Evolutionary conservation across 73 alveolate species (phyloP).

Genomic region (Effrenium voratum): DNA sequence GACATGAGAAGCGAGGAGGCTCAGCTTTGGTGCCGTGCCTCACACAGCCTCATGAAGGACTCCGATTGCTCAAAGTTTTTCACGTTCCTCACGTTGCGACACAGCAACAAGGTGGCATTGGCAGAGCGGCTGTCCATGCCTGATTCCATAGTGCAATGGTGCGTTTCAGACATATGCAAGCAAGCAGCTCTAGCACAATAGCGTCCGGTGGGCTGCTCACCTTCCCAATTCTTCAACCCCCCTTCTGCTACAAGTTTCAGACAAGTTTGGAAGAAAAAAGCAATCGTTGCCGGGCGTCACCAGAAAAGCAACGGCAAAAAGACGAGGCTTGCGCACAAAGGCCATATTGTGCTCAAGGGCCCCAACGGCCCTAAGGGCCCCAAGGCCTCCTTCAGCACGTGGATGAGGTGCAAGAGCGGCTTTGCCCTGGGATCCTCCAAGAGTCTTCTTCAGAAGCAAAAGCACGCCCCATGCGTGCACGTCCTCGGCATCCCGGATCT

Average conservation of each 20-base stretch:
- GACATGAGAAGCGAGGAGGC: background rate
- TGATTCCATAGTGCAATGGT: background rate
- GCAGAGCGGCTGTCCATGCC: background rate
- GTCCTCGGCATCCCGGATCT: constrained; percentile 83
- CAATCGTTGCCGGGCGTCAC: background rate
- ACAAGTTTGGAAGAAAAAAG: background rate
- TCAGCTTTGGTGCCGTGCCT: background rate
- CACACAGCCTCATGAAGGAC: constrained; percentile 59
- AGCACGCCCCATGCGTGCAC: background rate
- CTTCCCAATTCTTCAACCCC: too few species aligned
- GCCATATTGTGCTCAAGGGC: background rate
- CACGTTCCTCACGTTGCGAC: constrained; percentile 21
- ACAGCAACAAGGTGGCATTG: background rate
- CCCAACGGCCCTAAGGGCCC: background rate
- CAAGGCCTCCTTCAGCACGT: constrained; percentile 51
- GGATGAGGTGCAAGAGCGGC: constrained; percentile 67
- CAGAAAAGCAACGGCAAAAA: background rate
- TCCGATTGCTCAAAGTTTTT: constrained; percentile 66
- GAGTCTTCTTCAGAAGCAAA: background rate
- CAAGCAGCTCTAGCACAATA: constrained; percentile 50
- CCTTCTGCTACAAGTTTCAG: background rate
- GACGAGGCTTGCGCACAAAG: background rate
- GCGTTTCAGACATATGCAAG: background rate
- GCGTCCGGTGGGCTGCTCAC: constrained; percentile 67
- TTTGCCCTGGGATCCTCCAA: constrained; percentile 53